Percentiles rank a stretch among this genome's conserved stretches.
Conservation (phyloP, 2,329 filamentous ascomycete species). For the Microcyclospora pomicola region DNA sequence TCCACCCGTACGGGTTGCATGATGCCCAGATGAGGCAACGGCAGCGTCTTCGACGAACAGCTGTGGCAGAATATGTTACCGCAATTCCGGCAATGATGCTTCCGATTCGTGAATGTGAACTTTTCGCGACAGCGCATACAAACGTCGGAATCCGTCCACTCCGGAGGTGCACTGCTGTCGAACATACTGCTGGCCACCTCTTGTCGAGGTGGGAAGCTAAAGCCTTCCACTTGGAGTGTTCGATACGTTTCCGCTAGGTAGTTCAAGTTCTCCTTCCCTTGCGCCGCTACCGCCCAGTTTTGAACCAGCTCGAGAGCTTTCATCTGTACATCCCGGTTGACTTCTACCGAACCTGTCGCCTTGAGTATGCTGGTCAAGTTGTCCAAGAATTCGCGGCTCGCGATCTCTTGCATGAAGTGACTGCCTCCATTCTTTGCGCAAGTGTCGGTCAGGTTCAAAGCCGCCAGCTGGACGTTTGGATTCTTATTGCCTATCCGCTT, state of each 20-base stretch:
- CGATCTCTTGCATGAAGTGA: constrained; percentile 90
- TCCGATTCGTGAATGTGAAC: constrained; percentile 96
- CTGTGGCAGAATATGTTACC: constrained; percentile 94
- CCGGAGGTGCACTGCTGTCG: constrained; percentile 91
- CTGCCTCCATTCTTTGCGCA: constrained; percentile 96
- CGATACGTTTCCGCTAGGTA: constrained; percentile 86
- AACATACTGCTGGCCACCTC: constrained; percentile 94
- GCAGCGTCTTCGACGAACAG: constrained; percentile 78
- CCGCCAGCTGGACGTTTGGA: constrained; percentile 87
- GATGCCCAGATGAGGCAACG: constrained; percentile 86
- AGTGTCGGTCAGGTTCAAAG: constrained; percentile 92
- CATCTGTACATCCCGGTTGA: constrained; percentile 71
- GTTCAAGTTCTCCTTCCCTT: constrained; percentile 65
- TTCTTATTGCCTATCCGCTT: constrained; percentile 93
- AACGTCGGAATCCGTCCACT: constrained; percentile 96
- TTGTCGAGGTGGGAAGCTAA: constrained; percentile 73
- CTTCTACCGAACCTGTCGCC: constrained; percentile 29
- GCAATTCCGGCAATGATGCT: constrained; percentile 96
- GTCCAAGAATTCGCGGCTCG: constrained; percentile 96
- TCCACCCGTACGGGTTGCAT: constrained; percentile 83
- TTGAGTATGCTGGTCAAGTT: constrained; percentile 84
- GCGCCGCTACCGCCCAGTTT: constrained; percentile 79
- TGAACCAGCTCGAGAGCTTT: constrained; percentile 93
- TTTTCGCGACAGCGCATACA: constrained; percentile 94
- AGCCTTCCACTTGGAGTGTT: constrained; percentile 69